A percentile compares a stretch with the other conserved stretches of the same genome.
phyloP scores from a whole-genome alignment of 2,329 filamentous ascomycete genomes.

The Monosporascus ibericus region DNA sequence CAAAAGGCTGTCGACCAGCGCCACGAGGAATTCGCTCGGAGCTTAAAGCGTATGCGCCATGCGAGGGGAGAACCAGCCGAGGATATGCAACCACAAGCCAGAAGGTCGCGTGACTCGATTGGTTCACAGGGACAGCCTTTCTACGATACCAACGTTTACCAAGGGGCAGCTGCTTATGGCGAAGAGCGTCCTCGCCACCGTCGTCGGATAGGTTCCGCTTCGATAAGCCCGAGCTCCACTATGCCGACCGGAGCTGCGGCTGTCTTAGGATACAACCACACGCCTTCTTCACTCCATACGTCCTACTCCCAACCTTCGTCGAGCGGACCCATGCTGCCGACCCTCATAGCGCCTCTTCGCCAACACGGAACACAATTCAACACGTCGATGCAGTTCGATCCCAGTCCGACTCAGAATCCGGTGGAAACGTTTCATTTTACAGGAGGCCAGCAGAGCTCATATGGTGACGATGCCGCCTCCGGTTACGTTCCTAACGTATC shows the following conservation, averaged over 20 bases:
- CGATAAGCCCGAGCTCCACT: background rate
- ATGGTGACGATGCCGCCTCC: background rate
- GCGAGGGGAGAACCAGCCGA: background rate
- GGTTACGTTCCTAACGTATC: background rate
- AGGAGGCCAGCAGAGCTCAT: background rate
- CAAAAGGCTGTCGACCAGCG: constrained; percentile 45
- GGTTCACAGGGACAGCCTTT: background rate
- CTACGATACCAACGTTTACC: background rate
- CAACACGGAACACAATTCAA: background rate
- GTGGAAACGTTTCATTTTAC: background rate
- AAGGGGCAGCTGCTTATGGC: background rate
- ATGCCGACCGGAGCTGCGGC: background rate
- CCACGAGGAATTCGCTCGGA: constrained; percentile 23
- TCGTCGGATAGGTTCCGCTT: background rate
- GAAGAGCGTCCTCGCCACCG: background rate
- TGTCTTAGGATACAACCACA: background rate
- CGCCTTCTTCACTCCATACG: background rate
- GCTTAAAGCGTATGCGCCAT: constrained; percentile 8
- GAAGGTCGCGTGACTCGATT: background rate
- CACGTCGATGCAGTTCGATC: background rate
- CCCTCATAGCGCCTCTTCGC: background rate
- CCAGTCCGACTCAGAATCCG: background rate
- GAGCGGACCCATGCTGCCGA: background rate
- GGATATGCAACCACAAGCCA: background rate
- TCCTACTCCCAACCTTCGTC: background rate